Base-by-base conservation (phyloP, 805 yeast species). In the Lachancea quebecensis region DNA sequence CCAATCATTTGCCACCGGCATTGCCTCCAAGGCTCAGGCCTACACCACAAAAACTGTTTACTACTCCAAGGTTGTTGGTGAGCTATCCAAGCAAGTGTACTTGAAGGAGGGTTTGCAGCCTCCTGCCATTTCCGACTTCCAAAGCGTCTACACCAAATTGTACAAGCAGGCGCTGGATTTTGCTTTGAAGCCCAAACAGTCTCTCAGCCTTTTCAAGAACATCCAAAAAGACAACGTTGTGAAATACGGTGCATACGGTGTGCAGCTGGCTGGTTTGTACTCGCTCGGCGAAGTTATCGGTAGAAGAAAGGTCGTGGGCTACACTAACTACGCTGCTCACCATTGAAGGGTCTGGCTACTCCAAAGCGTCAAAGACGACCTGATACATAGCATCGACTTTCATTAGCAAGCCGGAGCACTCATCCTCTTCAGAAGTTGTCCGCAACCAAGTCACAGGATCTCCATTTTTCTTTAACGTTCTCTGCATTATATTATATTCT, bases 231-330 rank as follows among this genome's bases (percentile, higher is more conserved):
- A 76, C 55, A 74, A 75, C 60, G 74, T 70, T 54, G 67, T 79
- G 57, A 80, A 78, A 69, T 85, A 76, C 65, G 82, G 83, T 57
- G 82, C 90, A 33, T 81, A 79, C 69, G 81, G 80, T 55, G 70
- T 89, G 56, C 99, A 93, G 72, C 70, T 91, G 45, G 73, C 86
- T 54, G 99, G 97, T 53, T 77, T 90, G 66, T 93, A 89, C 71
- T 80, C 97, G 25, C 75, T 91, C 39, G 99, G 99, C 65, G 99
- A 93, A 77, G 80, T 90, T 57, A 76, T 93, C 62, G 99, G 99
- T 63, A 88, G 98, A 77, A 85, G 98, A 75, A 80, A 85, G 61
- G 58, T 93, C 50, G 85, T 89, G 62, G 96, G 97, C 56, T 91
- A 93, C 78, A 76, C 65, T 50, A 69, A 58, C 66, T 47, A 67